Conservation (phyloP, 495 filamentous ascomycete genomes). For the Geopyxis carbonaria region DNA sequence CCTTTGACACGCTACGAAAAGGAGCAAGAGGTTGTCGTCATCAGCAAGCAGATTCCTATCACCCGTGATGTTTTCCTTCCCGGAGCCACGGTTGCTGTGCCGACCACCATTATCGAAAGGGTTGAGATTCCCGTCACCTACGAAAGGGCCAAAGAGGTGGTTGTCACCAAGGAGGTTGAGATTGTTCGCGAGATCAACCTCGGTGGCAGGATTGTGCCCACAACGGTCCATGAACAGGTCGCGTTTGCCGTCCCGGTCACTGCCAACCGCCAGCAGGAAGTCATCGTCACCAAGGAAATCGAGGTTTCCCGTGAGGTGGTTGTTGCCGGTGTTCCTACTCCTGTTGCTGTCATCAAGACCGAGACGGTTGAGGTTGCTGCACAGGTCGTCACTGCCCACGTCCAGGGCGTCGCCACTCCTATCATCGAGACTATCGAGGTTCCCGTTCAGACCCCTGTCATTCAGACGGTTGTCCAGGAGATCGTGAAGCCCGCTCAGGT, state of each 20-base stretch:
- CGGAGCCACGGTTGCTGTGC: constrained; percentile 10
- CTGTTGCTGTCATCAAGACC: constrained; percentile 10
- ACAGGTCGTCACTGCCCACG: constrained; percentile 8
- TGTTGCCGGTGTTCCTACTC: constrained; percentile 11
- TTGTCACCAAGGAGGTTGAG: constrained; percentile 10
- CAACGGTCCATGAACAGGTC: constrained; percentile 6
- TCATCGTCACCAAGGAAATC: constrained; percentile 9
- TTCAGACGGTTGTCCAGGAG: constrained; percentile 6
- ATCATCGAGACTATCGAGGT: constrained; percentile 13
- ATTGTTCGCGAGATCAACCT: constrained; percentile 5
- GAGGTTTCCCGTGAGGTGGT: constrained; percentile 8
- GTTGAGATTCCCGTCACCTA: constrained; percentile 10
- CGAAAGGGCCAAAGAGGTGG: constrained; percentile 2
- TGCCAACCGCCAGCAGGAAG: constrained; percentile 1
- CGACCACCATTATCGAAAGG: constrained; percentile 12
- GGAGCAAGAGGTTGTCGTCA: constrained; percentile 13
- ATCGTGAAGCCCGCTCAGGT: constrained; percentile 7
- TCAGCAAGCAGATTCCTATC: constrained; percentile 9
- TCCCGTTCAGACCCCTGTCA: constrained; percentile 4
- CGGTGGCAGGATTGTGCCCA: constrained; percentile 5
- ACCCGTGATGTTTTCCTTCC: constrained; percentile 8
- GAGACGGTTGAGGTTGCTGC: constrained; percentile 13
- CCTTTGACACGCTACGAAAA: not conserved
- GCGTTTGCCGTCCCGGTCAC: constrained; percentile 5
- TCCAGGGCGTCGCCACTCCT: constrained; percentile 8